A percentile compares a stretch with the other conserved stretches of the same genome.
Evolutionary conservation across 140 eudicot species (phyloP).

Genomic region (Cichorium intybus): DNA sequence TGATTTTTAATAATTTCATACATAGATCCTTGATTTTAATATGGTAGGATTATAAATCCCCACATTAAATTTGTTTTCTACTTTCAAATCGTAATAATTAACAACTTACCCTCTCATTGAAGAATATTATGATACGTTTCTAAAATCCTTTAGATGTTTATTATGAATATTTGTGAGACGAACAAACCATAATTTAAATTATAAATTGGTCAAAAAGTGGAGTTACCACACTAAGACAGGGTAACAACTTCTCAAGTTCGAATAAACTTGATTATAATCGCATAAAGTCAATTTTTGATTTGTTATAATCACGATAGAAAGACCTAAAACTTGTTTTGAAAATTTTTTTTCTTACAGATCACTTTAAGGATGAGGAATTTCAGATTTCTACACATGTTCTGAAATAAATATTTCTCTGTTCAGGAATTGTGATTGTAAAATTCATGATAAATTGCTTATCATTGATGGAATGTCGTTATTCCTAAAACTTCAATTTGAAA

Average conservation of each 20-base stretch:
- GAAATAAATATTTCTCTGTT: too few species aligned
- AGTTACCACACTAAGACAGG: neutral
- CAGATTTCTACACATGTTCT: neutral
- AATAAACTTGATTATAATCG: neutral
- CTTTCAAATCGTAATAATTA: neutral
- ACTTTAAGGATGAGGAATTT: neutral
- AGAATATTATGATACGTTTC: neutral
- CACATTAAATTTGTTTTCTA: neutral
- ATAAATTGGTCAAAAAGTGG: neutral
- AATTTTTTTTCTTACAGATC: too few species aligned
- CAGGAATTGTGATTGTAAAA: too few species aligned
- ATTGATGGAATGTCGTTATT: neutral
- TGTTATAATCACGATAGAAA: neutral
- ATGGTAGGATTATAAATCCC: neutral
- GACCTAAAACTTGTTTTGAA: neutral
- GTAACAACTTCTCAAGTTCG: neutral
- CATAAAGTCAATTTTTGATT: neutral
- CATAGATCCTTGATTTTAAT: neutral
- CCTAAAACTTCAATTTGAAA: neutral
- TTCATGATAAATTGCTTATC: too few species aligned
- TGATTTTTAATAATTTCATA: neutral
- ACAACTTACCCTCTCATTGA: too few species aligned
- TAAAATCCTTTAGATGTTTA: neutral
- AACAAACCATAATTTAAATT: too few species aligned
- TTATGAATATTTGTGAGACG: neutral